These are phyloP conservation scores for Erucastrum elatum DNA, from an alignment of 345 rosid species.

Conservation along the genomic window DNA sequence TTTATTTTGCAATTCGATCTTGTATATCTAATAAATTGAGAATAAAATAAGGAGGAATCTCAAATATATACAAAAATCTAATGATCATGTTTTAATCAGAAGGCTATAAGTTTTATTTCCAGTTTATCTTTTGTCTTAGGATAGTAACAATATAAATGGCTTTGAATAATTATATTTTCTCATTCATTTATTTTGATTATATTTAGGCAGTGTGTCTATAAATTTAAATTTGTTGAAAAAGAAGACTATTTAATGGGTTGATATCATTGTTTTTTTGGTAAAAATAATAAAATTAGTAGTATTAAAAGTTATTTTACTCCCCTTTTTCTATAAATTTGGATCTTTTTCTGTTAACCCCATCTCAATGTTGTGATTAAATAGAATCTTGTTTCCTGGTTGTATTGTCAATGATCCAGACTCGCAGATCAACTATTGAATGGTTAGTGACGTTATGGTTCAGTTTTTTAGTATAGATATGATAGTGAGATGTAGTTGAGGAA, in stretches of 20 bases:
- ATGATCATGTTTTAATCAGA: background rate
- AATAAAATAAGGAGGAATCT: background rate
- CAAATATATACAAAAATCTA: background rate
- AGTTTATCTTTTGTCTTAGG: background rate
- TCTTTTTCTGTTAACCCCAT: background rate
- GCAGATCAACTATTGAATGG: constrained; percentile 12
- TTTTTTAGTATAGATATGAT: constrained; percentile 12
- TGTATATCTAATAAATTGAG: background rate
- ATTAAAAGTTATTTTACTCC: background rate
- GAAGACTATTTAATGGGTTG: background rate
- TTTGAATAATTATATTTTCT: background rate
- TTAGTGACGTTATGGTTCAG: constrained; percentile 26
- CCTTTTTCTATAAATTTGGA: background rate
- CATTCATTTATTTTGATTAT: background rate
- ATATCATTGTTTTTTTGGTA: background rate
- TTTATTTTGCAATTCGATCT: background rate
- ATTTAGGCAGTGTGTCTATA: background rate
- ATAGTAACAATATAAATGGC: background rate
- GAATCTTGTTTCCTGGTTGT: background rate
- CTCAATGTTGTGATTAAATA: constrained; percentile 7
- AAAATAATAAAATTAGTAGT: background rate
- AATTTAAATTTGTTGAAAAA: background rate
- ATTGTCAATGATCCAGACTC: background rate
- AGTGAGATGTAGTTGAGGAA: constrained; percentile 9
- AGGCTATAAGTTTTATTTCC: background rate